These are phyloP conservation scores for Colletotrichum trifolii DNA, from an alignment of 2,329 filamentous ascomycete species.

Conservation along the genomic window DNA sequence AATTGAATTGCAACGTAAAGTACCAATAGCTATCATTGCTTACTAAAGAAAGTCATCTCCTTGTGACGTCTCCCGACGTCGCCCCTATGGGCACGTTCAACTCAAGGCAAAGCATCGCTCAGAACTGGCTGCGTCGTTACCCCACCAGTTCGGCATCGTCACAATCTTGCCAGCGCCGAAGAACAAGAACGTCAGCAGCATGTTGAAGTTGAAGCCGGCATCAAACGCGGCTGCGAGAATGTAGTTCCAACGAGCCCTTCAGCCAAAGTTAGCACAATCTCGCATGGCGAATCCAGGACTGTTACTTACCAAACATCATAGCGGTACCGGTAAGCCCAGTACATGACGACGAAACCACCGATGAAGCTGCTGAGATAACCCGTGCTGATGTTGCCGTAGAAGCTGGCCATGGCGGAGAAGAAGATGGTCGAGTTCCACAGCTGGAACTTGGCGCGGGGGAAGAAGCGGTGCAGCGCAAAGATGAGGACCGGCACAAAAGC, in stretches of 20 bases:
- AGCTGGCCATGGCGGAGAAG: conserved; percentile 64
- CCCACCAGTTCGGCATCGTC: conserved; percentile 73
- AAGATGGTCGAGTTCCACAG: conserved; percentile 73
- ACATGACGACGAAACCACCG: conserved; percentile 71
- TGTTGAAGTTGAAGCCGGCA: conserved; percentile 70
- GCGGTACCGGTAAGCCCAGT: conserved; percentile 64
- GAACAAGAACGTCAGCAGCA: conserved; percentile 70
- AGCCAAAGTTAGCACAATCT: background rate
- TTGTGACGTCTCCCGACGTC: too few relatives aligned
- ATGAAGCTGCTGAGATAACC: conserved; percentile 68
- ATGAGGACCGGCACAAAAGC: conserved; percentile 57
- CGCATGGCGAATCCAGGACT: background rate
- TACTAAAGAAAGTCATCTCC: too few relatives aligned
- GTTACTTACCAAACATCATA: conserved; percentile 61
- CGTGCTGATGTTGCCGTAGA: conserved; percentile 71
- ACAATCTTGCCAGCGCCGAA: conserved; percentile 65
- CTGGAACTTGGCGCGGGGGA: conserved; percentile 64
- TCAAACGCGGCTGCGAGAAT: conserved; percentile 71
- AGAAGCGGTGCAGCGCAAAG: conserved; percentile 62
- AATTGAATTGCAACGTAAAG: too few relatives aligned
- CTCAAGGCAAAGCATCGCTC: conserved; percentile 69
- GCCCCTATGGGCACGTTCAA: background rate
- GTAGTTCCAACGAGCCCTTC: conserved; percentile 65
- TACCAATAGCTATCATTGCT: too few relatives aligned
- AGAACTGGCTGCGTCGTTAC: conserved; percentile 64